Base-by-base conservation (phyloP, 2,329 filamentous ascomycete genomes). In the Talaromyces atroroseus region DNA sequence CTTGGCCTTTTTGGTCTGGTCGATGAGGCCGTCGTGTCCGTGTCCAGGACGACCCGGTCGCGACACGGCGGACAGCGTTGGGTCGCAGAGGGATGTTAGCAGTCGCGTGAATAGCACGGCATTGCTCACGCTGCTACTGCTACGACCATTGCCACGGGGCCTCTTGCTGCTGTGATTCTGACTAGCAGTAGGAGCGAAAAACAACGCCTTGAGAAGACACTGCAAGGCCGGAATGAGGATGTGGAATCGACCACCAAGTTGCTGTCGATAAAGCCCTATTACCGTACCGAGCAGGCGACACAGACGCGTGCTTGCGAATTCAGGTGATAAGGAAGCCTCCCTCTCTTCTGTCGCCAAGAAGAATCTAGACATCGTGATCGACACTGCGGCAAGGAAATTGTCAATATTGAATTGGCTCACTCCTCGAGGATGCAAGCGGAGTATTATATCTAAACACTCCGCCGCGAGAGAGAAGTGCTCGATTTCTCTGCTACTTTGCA, bases 11-110 rank as follows among this genome's bases (percentile, higher is more conserved):
- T 82, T 82, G 12, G 81, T 80, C 57, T 82, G 78, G 60, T 86
- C 83, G 24, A 79, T 80, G 24, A 87, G 76, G 1, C 72, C 73
- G 62, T 76, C 73, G 47, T 71, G 71, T 7, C 75, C 23, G 2
- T 24, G 73, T 18, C 65, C 61, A 5, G 63, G 58, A 24, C 69
- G 67, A 7, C 63, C 63, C 6, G 68, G 66, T 16, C 68, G 66
- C 14, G 77, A 71, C 4, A 83, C 78, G 1, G 80, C 77, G 0
- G 80, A 82, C 47, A 82, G 77, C 0, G 83, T 82, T 0, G 84
- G 84, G 53, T 83, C 82, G 71, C 81, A 84, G 51, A 86, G 77
- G 0, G 81, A 78, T n/a, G 79, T 79, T 21, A 86, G 74, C 8
- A 86, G 70, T 10, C 81, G 78, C 1, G 80, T 76, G 61, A 79